Base-by-base conservation (phyloP, 176 grass and related monocot genomes). In the Oryza brachyantha region DNA sequence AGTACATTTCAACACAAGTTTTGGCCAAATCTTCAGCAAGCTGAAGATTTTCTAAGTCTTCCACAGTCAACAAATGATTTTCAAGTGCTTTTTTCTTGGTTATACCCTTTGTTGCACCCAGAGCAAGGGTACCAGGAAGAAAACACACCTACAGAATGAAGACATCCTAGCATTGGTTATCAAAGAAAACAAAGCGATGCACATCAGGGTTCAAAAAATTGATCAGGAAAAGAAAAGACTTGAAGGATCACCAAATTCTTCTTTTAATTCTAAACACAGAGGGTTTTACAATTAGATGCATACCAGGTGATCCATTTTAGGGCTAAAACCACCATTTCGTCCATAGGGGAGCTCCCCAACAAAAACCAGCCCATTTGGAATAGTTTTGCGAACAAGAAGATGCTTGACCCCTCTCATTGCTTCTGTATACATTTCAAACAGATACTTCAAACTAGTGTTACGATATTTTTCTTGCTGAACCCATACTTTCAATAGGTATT, bases 241-340 rank as follows among this genome's bases (percentile, higher is more conserved):
- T 11, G 2, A 70, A 72, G 57, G 3, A 68, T 80, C 11, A 70
- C 13, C 32, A 25, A 17, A 9, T 70, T 76, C 31, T 52, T 12
- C 63, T 64, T 13, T 42, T 13, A 64, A 13, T 34, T 27, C 5
- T 34, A 87, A 79, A 73, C 76, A 2, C 4, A 26, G 35, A 58
- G 59, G 65, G 16, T 26, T 21, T 38, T n/a, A n/a, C 13, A 58
- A 75, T 55, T 67, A 67, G 35, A 24, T 60, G 29, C 85, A 83
- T 94, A 98, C 96, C 96, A 98, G 88, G 77, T 98, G 96, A 82
- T 98, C 96, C 96, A 98, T 98, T 94, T 98, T 98, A 37, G 92
- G 92, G 77, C 90, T 98, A 73, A 98, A 93, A 41, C 42, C 80
- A 85, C 92, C 88, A 72, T 78, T 77, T 50, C 81, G 78, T 70